Evolutionary conservation across 306 rosid species (phyloP).

Genomic region (Fagus crenata): DNA sequence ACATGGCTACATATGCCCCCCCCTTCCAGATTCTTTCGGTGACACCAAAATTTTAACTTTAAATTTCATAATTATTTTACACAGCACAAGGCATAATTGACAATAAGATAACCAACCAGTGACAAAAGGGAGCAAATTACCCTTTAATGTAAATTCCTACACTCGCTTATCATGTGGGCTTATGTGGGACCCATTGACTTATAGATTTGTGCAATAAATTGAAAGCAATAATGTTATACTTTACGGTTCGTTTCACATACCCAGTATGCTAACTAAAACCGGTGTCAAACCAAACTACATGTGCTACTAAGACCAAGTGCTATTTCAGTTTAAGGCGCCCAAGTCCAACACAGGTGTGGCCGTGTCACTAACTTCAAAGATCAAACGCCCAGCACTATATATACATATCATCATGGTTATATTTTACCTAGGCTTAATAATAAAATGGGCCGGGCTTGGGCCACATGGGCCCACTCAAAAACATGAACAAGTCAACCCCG

Average conservation of each 20-base stretch:
- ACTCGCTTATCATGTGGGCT: background rate
- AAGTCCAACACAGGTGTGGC: background rate
- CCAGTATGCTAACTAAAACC: background rate
- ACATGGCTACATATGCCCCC: background rate
- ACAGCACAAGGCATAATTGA: background rate
- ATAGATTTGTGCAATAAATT: background rate
- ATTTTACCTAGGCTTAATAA: conserved; percentile 36
- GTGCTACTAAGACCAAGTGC: background rate
- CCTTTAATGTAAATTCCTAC: background rate
- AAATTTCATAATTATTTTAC: too few species aligned
- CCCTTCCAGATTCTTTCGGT: background rate
- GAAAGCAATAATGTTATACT: background rate
- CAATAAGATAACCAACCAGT: background rate
- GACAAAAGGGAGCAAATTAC: background rate
- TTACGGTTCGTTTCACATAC: background rate
- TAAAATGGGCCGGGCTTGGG: conserved; percentile 22
- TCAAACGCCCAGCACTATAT: background rate
- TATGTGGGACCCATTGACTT: background rate
- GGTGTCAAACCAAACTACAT: background rate
- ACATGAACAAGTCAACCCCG: background rate
- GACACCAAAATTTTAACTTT: background rate
- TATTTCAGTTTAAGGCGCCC: background rate
- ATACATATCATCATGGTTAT: background rate
- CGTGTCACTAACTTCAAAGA: background rate
- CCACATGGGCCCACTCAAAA: conserved; percentile 5